These are phyloP conservation scores for Haematococcus lacustris DNA, from an alignment of 139 green algal genomes.

Conservation along the genomic window DNA sequence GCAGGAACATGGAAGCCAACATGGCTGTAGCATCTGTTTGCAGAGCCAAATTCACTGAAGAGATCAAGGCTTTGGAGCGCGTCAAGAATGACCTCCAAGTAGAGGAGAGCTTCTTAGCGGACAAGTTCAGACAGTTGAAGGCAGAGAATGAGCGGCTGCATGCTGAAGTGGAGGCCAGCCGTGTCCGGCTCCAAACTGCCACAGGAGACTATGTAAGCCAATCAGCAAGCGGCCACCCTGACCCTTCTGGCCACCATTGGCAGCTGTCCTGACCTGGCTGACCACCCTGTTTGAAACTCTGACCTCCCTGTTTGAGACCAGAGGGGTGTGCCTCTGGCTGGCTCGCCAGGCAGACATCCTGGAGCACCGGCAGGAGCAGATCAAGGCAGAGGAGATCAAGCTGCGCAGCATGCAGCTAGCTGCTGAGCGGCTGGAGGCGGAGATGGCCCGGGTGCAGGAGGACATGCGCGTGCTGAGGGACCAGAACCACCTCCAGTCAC, in stretches of 20 bases:
- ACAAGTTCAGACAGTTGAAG: constrained; percentile 48
- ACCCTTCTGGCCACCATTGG: no score
- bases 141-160: constrained; percentile 42
- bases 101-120: constrained; percentile 41
- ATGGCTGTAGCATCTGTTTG: not conserved
- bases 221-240: no score
- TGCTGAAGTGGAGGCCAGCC: constrained; percentile 36
- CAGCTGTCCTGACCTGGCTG: no score
- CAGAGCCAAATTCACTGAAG: constrained; percentile 24
- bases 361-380: constrained; percentile 48
- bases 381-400: constrained; percentile 42
- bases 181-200: constrained; percentile 33
- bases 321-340: no score
- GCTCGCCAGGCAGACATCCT: constrained; percentile 64
- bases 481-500: constrained; percentile 18
- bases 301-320: no score
- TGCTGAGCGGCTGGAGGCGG: constrained; percentile 20
- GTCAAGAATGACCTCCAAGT: constrained; percentile 39
- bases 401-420: constrained; percentile 19
- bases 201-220: constrained; percentile 60
- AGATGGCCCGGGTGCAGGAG: constrained; percentile 17
- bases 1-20: constrained; percentile 4
- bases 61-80: constrained; percentile 25
- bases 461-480: constrained; percentile 36
- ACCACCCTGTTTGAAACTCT: no score